Base-by-base conservation (phyloP, 176 grass and related monocot species). In the Carex pumila region DNA sequence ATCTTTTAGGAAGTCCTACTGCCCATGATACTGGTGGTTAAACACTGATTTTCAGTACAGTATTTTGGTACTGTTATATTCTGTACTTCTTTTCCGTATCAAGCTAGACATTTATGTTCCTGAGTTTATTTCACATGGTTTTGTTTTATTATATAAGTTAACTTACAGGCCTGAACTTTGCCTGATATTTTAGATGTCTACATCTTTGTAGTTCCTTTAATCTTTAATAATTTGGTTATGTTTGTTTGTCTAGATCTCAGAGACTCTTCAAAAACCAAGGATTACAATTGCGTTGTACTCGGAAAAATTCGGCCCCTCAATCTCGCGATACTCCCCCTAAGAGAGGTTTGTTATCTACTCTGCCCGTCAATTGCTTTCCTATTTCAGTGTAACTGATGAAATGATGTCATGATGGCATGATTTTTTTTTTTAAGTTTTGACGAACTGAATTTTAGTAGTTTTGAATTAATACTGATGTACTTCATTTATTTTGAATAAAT, bases 321-420 rank as follows among this genome's bases (percentile, higher is more conserved):
- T 99, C 93, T 87, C 89, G 88, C 52, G 93, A 99, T 60, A 99
- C 93, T 66, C 96, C 96, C 32, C 96, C 96, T 7, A 90, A 90
- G 81, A 93, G 96, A 98, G 96, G 96, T 95, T 17, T n/a, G 74
- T 86, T 88, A 15, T 61, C n/a, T 58, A 7, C n/a, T 9, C 32
- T 39, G 55, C 79, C 11, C 80, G 63, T 81, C 68, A 80, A 50
- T 54, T 39, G 57, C 10, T 47, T 80, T 73, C 41, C n/a, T 73
- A 22, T 68, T 12, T 73, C 41, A 56, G 2, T 31, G 56, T 29
- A 77, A 32, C 12, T 54, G 71, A 25, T 29, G 0, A 74, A 52
- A 13, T 10, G 45, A 18, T 60, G 57, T 10, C 47, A 50, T 50
- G 47, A 50, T 50, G 47, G 47, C 9, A 50, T 50, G 47, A 50